Percentiles rank a stretch among this genome's conserved stretches.
Conservation (phyloP, 2,329 filamentous ascomycete species). For the Aschersonia sp. region DNA sequence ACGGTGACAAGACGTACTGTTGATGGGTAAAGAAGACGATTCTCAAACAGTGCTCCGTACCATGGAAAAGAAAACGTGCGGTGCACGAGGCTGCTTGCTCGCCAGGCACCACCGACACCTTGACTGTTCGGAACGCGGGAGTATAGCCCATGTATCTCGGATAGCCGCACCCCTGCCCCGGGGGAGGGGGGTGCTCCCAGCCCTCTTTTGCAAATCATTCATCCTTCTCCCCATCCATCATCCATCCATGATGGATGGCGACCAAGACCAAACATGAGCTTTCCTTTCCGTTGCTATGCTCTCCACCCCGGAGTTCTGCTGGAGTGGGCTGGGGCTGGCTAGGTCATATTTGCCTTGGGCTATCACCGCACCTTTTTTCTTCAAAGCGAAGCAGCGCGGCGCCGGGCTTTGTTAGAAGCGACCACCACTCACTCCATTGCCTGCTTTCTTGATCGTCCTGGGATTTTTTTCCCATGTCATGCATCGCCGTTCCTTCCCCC, state of each 20-base stretch:
- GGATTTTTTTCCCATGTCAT: background rate
- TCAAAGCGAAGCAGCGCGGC: background rate
- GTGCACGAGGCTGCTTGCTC: background rate
- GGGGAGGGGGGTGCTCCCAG: background rate
- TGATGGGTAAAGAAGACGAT: background rate
- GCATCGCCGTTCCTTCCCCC: background rate
- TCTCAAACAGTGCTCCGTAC: background rate
- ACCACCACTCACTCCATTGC: background rate
- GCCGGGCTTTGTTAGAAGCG: slow-evolving; percentile 3
- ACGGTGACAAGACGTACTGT: too few relatives aligned
- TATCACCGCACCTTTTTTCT: slow-evolving; percentile 2
- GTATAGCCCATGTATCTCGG: background rate
- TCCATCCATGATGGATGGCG: background rate
- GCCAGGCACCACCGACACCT: background rate
- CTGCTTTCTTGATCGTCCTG: background rate
- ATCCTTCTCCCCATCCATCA: background rate
- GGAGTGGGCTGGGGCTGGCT: slow-evolving; percentile 1
- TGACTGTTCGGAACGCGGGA: background rate
- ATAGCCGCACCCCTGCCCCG: background rate
- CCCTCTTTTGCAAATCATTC: background rate
- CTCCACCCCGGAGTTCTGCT: slow-evolving; percentile 2
- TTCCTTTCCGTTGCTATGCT: slow-evolving; percentile 3
- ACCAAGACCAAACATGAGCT: background rate
- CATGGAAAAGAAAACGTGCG: background rate
- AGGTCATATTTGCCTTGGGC: slow-evolving; percentile 2